These are phyloP conservation scores for Trichoderma harzianum DNA, from an alignment of 2,329 filamentous ascomycete species.

Conservation along the genomic window DNA sequence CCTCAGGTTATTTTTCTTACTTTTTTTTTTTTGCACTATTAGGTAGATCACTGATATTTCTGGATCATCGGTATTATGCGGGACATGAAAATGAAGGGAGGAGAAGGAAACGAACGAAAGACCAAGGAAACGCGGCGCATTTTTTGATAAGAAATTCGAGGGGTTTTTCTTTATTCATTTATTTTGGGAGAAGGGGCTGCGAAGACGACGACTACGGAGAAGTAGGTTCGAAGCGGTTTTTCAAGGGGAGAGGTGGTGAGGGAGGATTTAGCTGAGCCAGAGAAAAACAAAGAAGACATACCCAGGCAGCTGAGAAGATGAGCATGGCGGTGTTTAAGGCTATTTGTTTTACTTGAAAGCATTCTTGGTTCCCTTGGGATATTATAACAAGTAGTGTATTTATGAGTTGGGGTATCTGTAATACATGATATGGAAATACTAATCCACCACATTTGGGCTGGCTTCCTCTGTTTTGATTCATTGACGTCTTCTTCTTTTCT, in stretches of 20 bases:
- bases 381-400: neutral
- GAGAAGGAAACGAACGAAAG: neutral
- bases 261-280: neutral
- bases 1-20: neutral
- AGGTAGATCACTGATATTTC: neutral
- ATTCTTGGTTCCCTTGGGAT: neutral
- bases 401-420: neutral
- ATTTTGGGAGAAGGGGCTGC: neutral
- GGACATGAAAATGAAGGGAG: neutral
- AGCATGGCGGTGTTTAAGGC: neutral
- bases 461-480: neutral
- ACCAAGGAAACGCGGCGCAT: neutral
- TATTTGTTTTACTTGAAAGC: neutral
- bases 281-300: conserved; percentile 12
- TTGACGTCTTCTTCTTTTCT: neutral
- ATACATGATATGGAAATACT: neutral
- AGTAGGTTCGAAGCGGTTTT: neutral
- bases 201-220: neutral
- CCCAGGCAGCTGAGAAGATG: neutral
- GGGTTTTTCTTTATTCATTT: neutral
- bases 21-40: neutral
- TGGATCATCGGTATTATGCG: neutral
- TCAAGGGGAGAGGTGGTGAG: neutral
- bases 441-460: neutral
- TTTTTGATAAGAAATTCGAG: neutral